Evolutionary conservation across 345 rosid genomes (phyloP).

Genomic region (Citrus sp.): DNA sequence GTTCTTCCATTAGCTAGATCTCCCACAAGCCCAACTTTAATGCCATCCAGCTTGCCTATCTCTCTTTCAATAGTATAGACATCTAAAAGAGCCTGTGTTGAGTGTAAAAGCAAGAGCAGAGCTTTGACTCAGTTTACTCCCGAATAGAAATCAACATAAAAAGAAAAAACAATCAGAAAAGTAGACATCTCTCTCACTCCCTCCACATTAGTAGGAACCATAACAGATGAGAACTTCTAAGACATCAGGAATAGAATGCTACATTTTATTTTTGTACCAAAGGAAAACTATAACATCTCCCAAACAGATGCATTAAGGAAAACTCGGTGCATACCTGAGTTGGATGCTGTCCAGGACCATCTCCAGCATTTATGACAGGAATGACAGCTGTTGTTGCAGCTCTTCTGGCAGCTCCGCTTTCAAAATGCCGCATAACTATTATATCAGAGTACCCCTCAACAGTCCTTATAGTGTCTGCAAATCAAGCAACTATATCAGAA

Average conservation of each 20-base stretch:
- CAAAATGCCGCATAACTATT: conserved; percentile 94
- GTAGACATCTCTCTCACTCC: neutral
- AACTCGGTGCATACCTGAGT: conserved; percentile 56
- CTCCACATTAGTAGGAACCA: neutral
- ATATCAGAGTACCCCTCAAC: conserved; percentile 91
- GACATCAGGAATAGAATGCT: neutral
- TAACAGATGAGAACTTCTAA: neutral
- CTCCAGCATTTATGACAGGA: conserved; percentile 96
- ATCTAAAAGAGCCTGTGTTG: conserved; percentile 80
- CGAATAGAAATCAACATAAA: neutral
- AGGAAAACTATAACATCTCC: neutral
- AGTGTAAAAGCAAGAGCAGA: neutral
- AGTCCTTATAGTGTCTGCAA: conserved; percentile 86
- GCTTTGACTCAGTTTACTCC: neutral
- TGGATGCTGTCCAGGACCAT: conserved; percentile 99
- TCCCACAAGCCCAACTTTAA: conserved; percentile 86
- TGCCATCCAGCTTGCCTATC: conserved; percentile 84
- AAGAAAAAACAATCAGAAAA: neutral
- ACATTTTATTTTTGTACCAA: neutral
- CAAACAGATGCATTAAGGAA: neutral
- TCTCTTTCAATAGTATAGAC: conserved; percentile 88
- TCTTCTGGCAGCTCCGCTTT: conserved; percentile 91
- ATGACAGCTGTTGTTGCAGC: conserved; percentile 82
- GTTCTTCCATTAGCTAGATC: conserved; percentile 98
- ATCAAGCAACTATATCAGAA: conserved; percentile 16